Evolutionary conservation across 805 yeast genomes (phyloP), one percentile per base, ranked within the genome.

Genomic region (Candida sithepensis): DNA sequence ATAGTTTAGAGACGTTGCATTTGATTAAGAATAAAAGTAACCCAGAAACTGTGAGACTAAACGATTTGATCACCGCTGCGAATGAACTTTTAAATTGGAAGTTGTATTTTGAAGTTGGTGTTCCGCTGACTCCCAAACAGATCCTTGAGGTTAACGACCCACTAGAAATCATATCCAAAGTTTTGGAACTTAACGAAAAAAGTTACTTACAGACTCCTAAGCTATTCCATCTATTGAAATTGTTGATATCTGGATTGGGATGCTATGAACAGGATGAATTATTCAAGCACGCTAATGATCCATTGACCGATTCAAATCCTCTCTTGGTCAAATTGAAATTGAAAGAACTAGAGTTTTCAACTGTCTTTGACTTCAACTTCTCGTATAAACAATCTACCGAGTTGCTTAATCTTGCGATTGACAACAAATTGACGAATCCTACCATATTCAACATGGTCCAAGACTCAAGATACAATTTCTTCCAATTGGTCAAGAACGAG

Each of bases 391-490:
- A 70, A 39, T 60, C 78, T 1, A 54, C 55, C n/a, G 69, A 64
- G 19, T 60, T 79, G 36, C 57, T 79, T 9, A 66, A 70, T 18
- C 2, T 32, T 2, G 59, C 64, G 0, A 39, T 57, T 23, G 39
- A 44, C 3, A 16, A 38, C 18, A 53, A 51, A 28, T 22, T 28
- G 3, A 14, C 41, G 1, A 30, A 39, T 4, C 47, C 49, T 13
- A 49, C 22, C 53, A 50, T 54, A 42, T 58, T 23, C 30, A 20
- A 41, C 0, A 18, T 60, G 10, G 44, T 65, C 12, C 58, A 54
- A 45, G 67, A 67, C 16, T 66, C 71, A 42, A 89, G 96, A 96
- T 72, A 82, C 22, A 79, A 87, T 0, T 79, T 85, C 51, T 84
- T 82, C 56, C 96, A 88, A 56, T 82, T 85, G 3, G 86, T 87